Conservation (phyloP, 257 asterid genomes). For the Henckelia pumila region DNA sequence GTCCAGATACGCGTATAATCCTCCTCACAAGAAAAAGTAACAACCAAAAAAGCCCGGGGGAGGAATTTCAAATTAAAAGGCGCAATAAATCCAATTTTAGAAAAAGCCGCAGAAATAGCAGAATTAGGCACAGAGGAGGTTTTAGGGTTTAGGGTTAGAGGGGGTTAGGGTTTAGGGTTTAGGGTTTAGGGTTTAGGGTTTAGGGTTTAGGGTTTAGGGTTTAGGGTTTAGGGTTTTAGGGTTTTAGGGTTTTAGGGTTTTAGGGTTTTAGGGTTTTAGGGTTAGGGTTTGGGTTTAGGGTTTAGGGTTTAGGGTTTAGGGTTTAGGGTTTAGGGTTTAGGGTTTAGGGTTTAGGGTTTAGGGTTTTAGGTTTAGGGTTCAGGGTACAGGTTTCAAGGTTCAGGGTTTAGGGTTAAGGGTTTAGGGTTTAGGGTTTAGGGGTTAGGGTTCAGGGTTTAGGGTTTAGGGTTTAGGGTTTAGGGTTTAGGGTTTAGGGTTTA, state of each 20-base stretch:
- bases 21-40: too few species aligned
- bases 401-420: conserved; percentile 17
- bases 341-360: conserved; percentile 10
- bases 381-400: neutral
- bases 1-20: too few species aligned
- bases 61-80: too few species aligned
- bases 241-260: too few species aligned
- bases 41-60: too few species aligned
- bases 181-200: conserved; percentile 19
- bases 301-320: neutral
- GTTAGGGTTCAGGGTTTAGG: conserved; percentile 20
- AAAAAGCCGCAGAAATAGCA: too few species aligned
- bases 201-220: conserved; percentile 16
- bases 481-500: conserved; percentile 24
- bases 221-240: conserved; percentile 11
- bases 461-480: conserved; percentile 17
- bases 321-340: conserved; percentile 12
- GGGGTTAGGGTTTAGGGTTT: conserved; percentile 19
- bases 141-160: conserved; percentile 22
- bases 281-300: neutral
- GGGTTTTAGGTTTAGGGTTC: conserved; percentile 8
- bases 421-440: conserved; percentile 18
- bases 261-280: neutral
- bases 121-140: neutral
- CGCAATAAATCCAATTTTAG: too few species aligned